These are phyloP conservation scores for Pachyrhizus erosus DNA, from an alignment of 306 rosid species.

Conservation along the genomic window DNA sequence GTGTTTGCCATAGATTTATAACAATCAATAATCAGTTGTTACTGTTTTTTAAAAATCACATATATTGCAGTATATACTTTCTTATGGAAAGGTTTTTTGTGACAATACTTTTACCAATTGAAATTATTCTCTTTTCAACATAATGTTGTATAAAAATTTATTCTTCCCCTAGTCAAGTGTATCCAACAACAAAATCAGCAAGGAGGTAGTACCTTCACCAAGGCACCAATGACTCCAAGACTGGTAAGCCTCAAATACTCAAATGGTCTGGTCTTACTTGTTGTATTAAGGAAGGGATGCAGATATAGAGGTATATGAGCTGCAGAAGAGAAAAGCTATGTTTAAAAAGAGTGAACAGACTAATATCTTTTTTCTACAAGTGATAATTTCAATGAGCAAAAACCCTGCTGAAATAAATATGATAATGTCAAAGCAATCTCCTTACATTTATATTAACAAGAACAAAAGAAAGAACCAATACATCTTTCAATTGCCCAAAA, in stretches of 20 bases:
- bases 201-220: conserved; percentile 73
- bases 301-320: conserved; percentile 84
- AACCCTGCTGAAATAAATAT: not conserved
- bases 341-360: not conserved
- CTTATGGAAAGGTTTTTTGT: not conserved
- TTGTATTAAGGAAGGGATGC: conserved; percentile 84
- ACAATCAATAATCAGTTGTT: conserved; percentile 10
- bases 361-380: not conserved
- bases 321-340: conserved; percentile 53
- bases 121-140: conserved; percentile 9
- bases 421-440: conserved; percentile 1
- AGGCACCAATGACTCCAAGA: conserved; percentile 90
- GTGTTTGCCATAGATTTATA: not conserved
- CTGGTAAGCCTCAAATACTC: conserved; percentile 88
- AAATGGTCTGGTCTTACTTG: conserved; percentile 75
- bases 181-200: conserved; percentile 31
- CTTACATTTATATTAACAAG: not conserved
- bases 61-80: not conserved
- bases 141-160: not conserved
- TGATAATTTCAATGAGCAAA: not conserved
- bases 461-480: not conserved
- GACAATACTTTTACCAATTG: not conserved
- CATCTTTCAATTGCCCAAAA: not conserved
- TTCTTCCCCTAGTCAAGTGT: conserved; percentile 6
- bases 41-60: not conserved